phyloP scores from a whole-genome alignment of 2,329 filamentous ascomycete genomes.

The Penicillium concentricum region DNA sequence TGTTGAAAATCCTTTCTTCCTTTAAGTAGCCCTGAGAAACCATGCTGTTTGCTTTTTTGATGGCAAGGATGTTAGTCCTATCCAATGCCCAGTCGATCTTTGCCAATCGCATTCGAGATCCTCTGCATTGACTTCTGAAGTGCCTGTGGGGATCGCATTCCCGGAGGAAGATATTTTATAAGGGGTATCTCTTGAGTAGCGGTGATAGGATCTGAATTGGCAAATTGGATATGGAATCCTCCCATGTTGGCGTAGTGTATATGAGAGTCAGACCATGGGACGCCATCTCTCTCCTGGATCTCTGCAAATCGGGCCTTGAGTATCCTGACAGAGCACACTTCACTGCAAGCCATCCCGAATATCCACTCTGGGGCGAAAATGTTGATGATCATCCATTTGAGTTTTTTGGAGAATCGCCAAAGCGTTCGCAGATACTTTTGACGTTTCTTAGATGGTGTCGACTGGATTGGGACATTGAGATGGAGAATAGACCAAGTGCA shows the following conservation, averaged over 20 bases:
- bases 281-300: neutral
- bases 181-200: neutral
- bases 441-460: neutral
- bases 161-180: neutral
- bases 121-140: neutral
- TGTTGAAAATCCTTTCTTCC: neutral
- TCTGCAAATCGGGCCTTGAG: neutral
- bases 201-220: neutral
- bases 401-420: neutral
- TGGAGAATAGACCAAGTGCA: conserved; percentile 25
- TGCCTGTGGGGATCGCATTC: neutral
- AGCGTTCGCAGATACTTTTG: neutral
- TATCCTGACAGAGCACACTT: neutral
- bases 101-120: neutral
- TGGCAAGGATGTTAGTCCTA: neutral
- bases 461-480: conserved; percentile 19
- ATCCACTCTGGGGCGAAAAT: neutral
- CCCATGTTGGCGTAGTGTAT: conserved; percentile 1
- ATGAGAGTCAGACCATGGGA: neutral
- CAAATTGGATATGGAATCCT: neutral
- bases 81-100: neutral
- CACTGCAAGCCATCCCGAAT: neutral
- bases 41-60: neutral
- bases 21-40: neutral
- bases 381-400: neutral